phyloP scores from a whole-genome alignment of 2,329 filamentous ascomycete species.

The Clonostachys solani region DNA sequence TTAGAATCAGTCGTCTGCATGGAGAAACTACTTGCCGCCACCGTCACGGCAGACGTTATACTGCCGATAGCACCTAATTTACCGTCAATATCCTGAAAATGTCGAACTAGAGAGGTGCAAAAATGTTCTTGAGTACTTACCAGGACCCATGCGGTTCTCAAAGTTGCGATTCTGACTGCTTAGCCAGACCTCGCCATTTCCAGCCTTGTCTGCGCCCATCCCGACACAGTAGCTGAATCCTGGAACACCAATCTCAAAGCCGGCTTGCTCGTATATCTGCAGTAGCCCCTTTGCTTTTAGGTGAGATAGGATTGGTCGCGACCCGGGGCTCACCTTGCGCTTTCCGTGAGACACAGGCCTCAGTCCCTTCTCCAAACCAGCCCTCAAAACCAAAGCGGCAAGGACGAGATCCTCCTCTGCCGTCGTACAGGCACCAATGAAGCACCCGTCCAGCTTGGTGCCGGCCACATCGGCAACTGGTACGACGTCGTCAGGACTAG shows the following conservation, averaged over 20 bases:
- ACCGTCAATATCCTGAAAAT: too few relatives aligned
- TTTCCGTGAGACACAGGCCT: conserved; percentile 21
- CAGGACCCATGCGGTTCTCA: conserved; percentile 31
- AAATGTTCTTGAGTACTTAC: too few relatives aligned
- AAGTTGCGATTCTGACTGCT: conserved; percentile 38
- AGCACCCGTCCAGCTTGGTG: conserved; percentile 30
- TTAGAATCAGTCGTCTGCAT: conserved; percentile 34
- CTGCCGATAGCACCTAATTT: conserved; percentile 25
- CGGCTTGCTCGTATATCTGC: conserved; percentile 29
- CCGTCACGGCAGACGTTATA: conserved; percentile 36
- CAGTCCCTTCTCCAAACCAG: conserved; percentile 22
- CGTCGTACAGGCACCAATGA: conserved; percentile 40
- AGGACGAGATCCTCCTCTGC: conserved; percentile 36
- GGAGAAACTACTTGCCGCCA: conserved; percentile 38
- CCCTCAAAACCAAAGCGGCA: conserved; percentile 29
- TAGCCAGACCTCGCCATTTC: conserved; percentile 33
- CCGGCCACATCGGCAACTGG: conserved; percentile 22
- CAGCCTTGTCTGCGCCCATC: conserved; percentile 30
- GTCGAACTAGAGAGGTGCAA: too few relatives aligned
- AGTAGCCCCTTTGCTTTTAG: conserved; percentile 22
- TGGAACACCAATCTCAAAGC: conserved; percentile 31
- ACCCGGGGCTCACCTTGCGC: conserved; percentile 32
- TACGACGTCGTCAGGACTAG: conserved; percentile 34
- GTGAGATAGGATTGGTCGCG: conserved; percentile 24
- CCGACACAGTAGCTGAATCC: conserved; percentile 39